Conservation (phyloP, 805 yeast species). For the Sugiyamaella floridensis region DNA sequence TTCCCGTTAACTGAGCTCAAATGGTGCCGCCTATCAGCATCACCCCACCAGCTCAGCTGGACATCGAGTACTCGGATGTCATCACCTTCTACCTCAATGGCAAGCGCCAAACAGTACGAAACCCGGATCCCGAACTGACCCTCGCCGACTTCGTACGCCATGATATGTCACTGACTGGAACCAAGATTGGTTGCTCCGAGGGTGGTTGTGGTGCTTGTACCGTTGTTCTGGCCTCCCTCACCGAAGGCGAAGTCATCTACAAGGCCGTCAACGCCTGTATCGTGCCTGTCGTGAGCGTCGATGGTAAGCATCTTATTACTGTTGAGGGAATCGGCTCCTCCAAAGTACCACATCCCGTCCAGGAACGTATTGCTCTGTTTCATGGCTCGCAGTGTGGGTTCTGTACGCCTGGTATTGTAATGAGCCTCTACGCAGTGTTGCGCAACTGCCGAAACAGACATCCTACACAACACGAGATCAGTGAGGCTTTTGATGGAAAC, state of each 20-base stretch:
- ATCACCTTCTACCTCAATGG: conserved; percentile 39
- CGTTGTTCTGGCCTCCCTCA: conserved; percentile 36
- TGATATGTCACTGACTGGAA: conserved; percentile 35
- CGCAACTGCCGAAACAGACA: conserved; percentile 32
- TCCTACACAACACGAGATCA: conserved; percentile 35
- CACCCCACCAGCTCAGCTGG: background rate
- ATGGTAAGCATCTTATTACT: conserved; percentile 42
- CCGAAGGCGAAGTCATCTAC: conserved; percentile 22
- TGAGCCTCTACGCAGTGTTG: conserved; percentile 40
- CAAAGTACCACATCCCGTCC: conserved; percentile 41
- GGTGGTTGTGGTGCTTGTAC: conserved; percentile 50
- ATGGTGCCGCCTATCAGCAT: background rate
- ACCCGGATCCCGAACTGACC: conserved; percentile 40
- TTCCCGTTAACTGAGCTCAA: background rate
- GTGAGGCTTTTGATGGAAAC: conserved; percentile 43
- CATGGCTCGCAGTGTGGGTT: conserved; percentile 49
- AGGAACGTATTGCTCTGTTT: conserved; percentile 42
- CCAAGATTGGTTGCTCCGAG: conserved; percentile 44
- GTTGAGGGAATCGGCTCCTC: conserved; percentile 43
- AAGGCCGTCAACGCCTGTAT: conserved; percentile 43
- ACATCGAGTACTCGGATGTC: background rate
- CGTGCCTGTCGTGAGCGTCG: conserved; percentile 40
- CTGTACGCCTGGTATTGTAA: conserved; percentile 46
- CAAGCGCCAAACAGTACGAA: conserved; percentile 28
- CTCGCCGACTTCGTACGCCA: conserved; percentile 38